These are phyloP conservation scores for Psilocybe azurescens DNA, from an alignment of 768 basidiomycete genomes.

Conservation along the genomic window DNA sequence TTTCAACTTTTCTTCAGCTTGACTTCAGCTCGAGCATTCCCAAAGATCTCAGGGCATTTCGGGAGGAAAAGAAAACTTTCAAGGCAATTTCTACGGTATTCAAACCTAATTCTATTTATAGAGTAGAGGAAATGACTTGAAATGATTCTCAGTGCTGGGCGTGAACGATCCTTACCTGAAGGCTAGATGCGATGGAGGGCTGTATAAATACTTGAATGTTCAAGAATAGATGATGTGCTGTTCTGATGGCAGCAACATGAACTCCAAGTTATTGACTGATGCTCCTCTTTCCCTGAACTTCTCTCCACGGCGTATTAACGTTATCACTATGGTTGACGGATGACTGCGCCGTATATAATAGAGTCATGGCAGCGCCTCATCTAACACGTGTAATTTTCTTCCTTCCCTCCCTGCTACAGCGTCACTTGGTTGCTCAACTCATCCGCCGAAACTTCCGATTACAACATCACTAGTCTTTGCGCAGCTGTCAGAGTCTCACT, in stretches of 20 bases:
- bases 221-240: background rate
- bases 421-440: background rate
- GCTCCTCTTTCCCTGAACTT: constrained; percentile 4
- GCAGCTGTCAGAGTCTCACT: too few relatives aligned
- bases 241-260: background rate
- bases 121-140: too few relatives aligned
- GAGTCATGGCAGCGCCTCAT: background rate
- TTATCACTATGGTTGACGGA: background rate
- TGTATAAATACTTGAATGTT: background rate
- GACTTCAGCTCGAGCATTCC: too few relatives aligned
- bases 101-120: too few relatives aligned
- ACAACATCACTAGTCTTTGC: too few relatives aligned
- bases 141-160: too few relatives aligned
- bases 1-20: too few relatives aligned
- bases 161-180: background rate
- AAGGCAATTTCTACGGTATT: too few relatives aligned
- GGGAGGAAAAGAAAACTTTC: too few relatives aligned
- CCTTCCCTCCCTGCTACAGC: background rate
- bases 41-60: too few relatives aligned
- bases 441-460: background rate
- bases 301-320: background rate
- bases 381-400: background rate
- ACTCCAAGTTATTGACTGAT: background rate
- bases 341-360: background rate
- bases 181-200: background rate